Evolutionary conservation across 2,329 filamentous ascomycete genomes (phyloP).

Genomic region (Fusarium miscanthi): DNA sequence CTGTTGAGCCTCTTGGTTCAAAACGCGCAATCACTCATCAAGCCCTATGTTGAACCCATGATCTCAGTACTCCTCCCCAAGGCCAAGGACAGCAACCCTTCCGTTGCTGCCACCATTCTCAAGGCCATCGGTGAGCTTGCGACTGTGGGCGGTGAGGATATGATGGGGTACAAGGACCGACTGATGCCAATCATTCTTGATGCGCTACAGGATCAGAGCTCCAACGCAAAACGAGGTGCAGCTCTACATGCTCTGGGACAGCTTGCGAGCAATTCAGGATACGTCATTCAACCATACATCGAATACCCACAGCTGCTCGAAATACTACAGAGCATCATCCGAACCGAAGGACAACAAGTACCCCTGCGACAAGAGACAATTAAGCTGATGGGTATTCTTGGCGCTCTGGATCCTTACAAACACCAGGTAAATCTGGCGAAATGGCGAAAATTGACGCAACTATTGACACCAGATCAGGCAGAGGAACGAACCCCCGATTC

Average conservation of each 20-base stretch:
- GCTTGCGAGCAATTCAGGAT: constrained; percentile 93
- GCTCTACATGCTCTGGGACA: constrained; percentile 92
- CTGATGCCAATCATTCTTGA: constrained; percentile 61
- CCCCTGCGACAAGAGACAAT: constrained; percentile 92
- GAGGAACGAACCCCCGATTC: constrained; percentile 88
- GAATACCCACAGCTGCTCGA: constrained; percentile 95
- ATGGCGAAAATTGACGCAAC: background rate
- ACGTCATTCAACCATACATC: constrained; percentile 95
- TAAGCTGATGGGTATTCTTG: constrained; percentile 94
- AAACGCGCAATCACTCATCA: constrained; percentile 92
- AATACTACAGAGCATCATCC: constrained; percentile 92
- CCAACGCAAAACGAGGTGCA: constrained; percentile 88
- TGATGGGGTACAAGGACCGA: constrained; percentile 89
- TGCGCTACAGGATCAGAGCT: constrained; percentile 94
- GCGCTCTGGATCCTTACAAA: constrained; percentile 94
- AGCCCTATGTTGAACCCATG: constrained; percentile 96
- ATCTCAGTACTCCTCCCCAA: constrained; percentile 96
- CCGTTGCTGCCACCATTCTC: constrained; percentile 93
- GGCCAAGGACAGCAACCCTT: constrained; percentile 83
- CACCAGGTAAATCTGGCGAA: constrained; percentile 69
- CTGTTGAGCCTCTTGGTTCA: constrained; percentile 92
- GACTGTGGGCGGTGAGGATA: constrained; percentile 92
- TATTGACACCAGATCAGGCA: constrained; percentile 68
- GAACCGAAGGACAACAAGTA: constrained; percentile 86
- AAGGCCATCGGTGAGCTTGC: constrained; percentile 95